Percentiles rank a stretch among this genome's conserved stretches.
Evolutionary conservation across 2,329 filamentous ascomycete species (phyloP).

Genomic region (Aspergillus fischeri): DNA sequence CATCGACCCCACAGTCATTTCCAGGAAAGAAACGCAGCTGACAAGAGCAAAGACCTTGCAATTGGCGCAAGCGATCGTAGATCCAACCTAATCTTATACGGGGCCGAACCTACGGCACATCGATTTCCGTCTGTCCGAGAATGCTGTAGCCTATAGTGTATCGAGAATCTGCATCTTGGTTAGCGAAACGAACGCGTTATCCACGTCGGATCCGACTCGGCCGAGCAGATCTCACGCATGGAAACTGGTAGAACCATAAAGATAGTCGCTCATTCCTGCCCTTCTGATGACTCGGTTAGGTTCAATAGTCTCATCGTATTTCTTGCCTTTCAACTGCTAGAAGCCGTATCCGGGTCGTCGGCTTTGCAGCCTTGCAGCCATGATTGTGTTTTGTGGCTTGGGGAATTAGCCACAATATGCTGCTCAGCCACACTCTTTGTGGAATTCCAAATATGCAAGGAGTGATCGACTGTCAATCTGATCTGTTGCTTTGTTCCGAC

Average conservation of each 20-base stretch:
- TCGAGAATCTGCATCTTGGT: neutral
- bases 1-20: too few species aligned
- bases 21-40: too few species aligned
- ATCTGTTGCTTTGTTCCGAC: too few species aligned
- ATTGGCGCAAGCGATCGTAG: too few species aligned
- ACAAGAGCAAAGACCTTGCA: too few species aligned
- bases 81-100: too few species aligned
- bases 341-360: too few species aligned
- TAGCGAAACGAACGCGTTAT: neutral
- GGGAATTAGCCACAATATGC: too few species aligned
- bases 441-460: neutral
- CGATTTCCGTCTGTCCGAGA: neutral
- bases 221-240: neutral
- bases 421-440: too few species aligned
- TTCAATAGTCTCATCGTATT: neutral
- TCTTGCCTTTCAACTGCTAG: neutral
- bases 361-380: too few species aligned
- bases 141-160: neutral
- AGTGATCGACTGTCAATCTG: neutral
- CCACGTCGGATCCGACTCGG: neutral
- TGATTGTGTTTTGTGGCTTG: neutral
- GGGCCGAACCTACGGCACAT: neutral
- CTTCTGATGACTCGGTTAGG: too few species aligned
- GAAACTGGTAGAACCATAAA: too few species aligned
- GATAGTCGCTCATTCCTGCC: neutral